Evolutionary conservation across 1,284 basidiomycete species (phyloP), one percentile per base, ranked within the genome.

Genomic region (Sanguinoderma infundibulare): DNA sequence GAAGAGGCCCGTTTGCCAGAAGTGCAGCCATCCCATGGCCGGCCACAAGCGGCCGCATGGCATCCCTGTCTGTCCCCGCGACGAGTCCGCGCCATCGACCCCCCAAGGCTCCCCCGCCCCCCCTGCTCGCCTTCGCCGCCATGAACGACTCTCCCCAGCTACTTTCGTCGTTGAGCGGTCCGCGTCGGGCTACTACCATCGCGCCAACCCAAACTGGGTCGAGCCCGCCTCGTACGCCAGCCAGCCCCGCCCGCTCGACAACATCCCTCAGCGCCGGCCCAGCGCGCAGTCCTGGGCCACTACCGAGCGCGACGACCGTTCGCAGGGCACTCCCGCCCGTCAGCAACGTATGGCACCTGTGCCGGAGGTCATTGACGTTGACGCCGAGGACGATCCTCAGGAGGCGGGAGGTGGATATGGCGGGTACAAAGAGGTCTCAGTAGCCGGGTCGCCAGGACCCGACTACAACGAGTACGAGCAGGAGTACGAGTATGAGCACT

Each of bases 41-140:
- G 74, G 74, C 20, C 74, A 75, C 65, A 74, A 72, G 61, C 70
- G 74, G 20, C 72, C 72, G 3, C 50, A 70, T 44, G 71, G 72
- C 38, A 38, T 35, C 46, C 70, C 68, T 35, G 60, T 74, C 35
- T 75, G 74, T 49, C 74, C 74, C 20, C 60, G 59, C 39, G 57
- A 56, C 60, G 58, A 32, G 2, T 49, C 62, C 39, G 54, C 57
- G 40, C 49, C 59, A n/a, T n/a, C n/a, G n/a, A n/a, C n/a, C n/a
- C n/a, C n/a, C n/a, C n/a, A n/a, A n/a, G n/a, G n/a, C n/a, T n/a
- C n/a, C n/a, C 0, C 30, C 50, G 12, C 40, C 61, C 10, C 55
- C 34, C 26, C 53, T 34, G 28, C 38, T 50, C 28, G 9, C 46
- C 26, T 8, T 52, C 40, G 5, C 28, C 22, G 32, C 35, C 53